Percentiles rank a stretch among this genome's conserved stretches.
phyloP scores from a whole-genome alignment of 148 eudicot species.

The Bassia scoparia region DNA sequence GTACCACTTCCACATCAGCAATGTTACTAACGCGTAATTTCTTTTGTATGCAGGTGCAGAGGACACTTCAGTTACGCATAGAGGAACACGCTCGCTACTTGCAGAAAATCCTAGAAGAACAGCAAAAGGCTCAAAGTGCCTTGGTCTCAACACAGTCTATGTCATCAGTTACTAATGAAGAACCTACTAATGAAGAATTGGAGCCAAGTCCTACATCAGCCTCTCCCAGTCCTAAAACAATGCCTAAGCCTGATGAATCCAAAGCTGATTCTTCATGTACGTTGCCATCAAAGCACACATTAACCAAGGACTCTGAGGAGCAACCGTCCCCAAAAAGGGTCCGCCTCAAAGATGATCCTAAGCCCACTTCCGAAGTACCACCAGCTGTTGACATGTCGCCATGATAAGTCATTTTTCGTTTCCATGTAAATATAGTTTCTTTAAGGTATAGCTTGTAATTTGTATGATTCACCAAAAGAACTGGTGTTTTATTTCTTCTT shows the following conservation, averaged over 20 bases:
- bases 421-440: slow-evolving; percentile 1
- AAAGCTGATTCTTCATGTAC: slow-evolving; percentile 27
- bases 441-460: background rate
- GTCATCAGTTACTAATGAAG: slow-evolving; percentile 24
- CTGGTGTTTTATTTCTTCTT: background rate
- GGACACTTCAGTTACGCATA: slow-evolving; percentile 43
- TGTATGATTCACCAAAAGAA: too few relatives aligned
- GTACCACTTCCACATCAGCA: too few relatives aligned
- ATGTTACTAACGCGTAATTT: background rate
- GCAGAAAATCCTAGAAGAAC: slow-evolving; percentile 46
- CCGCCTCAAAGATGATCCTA: slow-evolving; percentile 17
- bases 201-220: slow-evolving; percentile 19
- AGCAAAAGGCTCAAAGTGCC: slow-evolving; percentile 36
- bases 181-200: slow-evolving; percentile 17
- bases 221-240: slow-evolving; percentile 19
- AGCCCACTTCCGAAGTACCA: slow-evolving; percentile 8
- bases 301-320: slow-evolving; percentile 16
- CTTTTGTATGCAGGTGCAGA: slow-evolving; percentile 32
- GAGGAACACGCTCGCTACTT: slow-evolving; percentile 45
- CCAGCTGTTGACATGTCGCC: slow-evolving; percentile 15
- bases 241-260: slow-evolving; percentile 26
- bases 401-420: slow-evolving; percentile 3
- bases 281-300: slow-evolving; percentile 23
- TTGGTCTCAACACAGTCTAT: slow-evolving; percentile 26
- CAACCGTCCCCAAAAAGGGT: slow-evolving; percentile 29